These are phyloP conservation scores for Stachybotrys chlorohalonatus DNA, from an alignment of 2,329 filamentous ascomycete species.

Conservation along the genomic window DNA sequence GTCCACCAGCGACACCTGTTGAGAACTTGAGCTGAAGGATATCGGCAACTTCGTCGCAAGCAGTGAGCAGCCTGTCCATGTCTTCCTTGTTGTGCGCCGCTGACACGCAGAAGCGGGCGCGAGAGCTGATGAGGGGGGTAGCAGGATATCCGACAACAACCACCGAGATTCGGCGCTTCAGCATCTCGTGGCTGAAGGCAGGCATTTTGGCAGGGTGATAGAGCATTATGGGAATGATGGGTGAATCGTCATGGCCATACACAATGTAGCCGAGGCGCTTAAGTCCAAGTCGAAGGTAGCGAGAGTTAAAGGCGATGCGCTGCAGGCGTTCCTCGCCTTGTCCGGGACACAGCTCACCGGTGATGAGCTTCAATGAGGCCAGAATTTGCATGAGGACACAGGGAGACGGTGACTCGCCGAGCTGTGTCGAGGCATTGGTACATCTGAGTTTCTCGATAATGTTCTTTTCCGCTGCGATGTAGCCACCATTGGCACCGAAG, in stretches of 20 bases:
- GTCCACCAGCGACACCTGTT: conserved; percentile 86
- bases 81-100: conserved; percentile 98
- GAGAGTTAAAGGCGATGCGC: conserved; percentile 94
- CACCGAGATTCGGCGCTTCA: conserved; percentile 93
- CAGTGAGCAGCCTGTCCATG: conserved; percentile 77
- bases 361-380: conserved; percentile 78
- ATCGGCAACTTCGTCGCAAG: conserved; percentile 89
- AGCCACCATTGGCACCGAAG: conserved; percentile 95
- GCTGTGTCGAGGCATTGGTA: conserved; percentile 78
- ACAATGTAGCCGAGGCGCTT: conserved; percentile 96
- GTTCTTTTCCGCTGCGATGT: conserved; percentile 79
- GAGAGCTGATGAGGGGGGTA: conserved; percentile 88
- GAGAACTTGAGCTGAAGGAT: conserved; percentile 93
- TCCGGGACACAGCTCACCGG: conserved; percentile 76
- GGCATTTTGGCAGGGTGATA: conserved; percentile 99
- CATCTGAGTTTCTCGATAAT: conserved; percentile 87
- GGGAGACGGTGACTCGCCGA: conserved; percentile 80
- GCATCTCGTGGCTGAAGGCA: conserved; percentile 97
- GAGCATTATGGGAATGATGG: conserved; percentile 87
- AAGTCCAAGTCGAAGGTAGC: conserved; percentile 92
- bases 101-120: conserved; percentile 91
- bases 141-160: conserved; percentile 97
- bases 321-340: conserved; percentile 94
- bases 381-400: conserved; percentile 87
- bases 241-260: conserved; percentile 95